A percentile compares a stretch with the other conserved stretches of the same genome.
Conservation (phyloP, 345 rosid species). For the Nasturtium officinale region DNA sequence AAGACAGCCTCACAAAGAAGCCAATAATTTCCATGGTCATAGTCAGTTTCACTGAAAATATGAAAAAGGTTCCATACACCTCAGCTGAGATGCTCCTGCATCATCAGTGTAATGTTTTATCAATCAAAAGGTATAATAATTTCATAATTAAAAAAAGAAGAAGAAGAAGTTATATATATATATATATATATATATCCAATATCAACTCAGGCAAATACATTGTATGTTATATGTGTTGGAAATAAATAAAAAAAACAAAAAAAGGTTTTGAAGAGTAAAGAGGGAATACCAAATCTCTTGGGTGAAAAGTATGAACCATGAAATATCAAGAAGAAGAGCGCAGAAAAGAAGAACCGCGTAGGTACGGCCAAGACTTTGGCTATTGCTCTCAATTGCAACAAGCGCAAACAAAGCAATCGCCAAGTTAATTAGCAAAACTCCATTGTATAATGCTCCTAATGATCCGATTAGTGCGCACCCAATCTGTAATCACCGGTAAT, state of each 20-base stretch:
- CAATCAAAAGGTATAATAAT: too few species aligned
- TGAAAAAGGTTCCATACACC: constrained; percentile 55
- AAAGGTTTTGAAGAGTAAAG: constrained; percentile 1
- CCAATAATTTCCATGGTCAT: constrained; percentile 86
- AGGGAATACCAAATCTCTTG: constrained; percentile 60
- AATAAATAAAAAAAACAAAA: neutral
- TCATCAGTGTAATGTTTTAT: neutral
- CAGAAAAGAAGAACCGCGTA: constrained; percentile 80
- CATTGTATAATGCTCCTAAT: constrained; percentile 84
- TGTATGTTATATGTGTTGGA: neutral
- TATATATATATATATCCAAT: too few species aligned
- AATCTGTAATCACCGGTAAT: constrained; percentile 47
- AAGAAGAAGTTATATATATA: too few species aligned
- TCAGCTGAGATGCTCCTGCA: constrained; percentile 68
- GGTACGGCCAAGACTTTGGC: constrained; percentile 78
- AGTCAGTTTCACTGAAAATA: constrained; percentile 78
- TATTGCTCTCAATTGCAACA: constrained; percentile 84
- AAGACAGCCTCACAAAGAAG: constrained; percentile 72
- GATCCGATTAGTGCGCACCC: constrained; percentile 89
- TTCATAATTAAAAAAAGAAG: too few species aligned
- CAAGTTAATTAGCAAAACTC: constrained; percentile 68
- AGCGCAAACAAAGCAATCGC: constrained; percentile 81
- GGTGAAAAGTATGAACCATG: constrained; percentile 73
- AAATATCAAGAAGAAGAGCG: constrained; percentile 63
- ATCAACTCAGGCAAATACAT: too few species aligned